Conservation (phyloP, 345 rosid genomes). For the Garcia nutans region DNA sequence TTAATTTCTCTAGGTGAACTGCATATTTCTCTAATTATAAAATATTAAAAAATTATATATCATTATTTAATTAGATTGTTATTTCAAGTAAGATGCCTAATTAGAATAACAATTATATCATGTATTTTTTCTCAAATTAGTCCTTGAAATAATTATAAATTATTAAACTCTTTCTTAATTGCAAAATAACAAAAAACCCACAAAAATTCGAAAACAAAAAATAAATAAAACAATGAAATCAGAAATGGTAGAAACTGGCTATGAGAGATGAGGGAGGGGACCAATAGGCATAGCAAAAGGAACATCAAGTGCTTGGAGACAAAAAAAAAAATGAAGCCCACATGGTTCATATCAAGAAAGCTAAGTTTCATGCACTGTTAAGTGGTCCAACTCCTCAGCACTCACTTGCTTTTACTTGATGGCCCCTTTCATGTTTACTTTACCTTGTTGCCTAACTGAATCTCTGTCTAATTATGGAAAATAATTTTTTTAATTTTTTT, state of each 20-base stretch:
- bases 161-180: too few relatives aligned
- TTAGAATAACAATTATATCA: too few relatives aligned
- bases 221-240: not conserved
- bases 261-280: slow-evolving; percentile 7
- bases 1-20: too few relatives aligned
- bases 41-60: too few relatives aligned
- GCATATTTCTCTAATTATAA: too few relatives aligned
- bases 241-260: not conserved
- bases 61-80: too few relatives aligned
- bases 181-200: too few relatives aligned
- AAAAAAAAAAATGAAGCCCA: slow-evolving; percentile 17
- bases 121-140: too few relatives aligned
- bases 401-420: not conserved
- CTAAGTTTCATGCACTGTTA: slow-evolving; percentile 15
- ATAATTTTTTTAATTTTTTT: too few relatives aligned
- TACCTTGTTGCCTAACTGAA: not conserved
- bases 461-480: too few relatives aligned
- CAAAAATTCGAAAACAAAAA: not conserved
- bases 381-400: slow-evolving; percentile 27
- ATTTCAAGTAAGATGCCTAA: too few relatives aligned
- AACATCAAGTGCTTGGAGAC: slow-evolving; percentile 17
- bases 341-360: slow-evolving; percentile 27
- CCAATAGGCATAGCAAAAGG: not conserved
- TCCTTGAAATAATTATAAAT: too few relatives aligned
- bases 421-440: not conserved